Base-by-base conservation (phyloP, 176 grass and related monocot genomes). In the Carex parvula region DNA sequence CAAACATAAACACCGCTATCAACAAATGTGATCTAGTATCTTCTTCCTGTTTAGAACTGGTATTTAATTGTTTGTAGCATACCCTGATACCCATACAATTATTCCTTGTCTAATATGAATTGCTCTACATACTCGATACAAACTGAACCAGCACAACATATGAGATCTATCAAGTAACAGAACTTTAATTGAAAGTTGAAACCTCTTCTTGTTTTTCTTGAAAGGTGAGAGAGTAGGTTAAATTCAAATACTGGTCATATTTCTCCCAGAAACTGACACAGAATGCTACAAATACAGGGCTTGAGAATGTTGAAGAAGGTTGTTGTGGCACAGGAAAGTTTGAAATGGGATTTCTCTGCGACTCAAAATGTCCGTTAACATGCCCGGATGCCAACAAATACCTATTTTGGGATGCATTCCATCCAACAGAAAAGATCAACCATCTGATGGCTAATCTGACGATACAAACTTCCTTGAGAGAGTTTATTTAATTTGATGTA, bases 351-450 rank as follows among this genome's bases (percentile, higher is more conserved):
- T 88, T 80, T 74, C 5, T 93, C 3, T 97, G 94, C 86, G 93
- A 91, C 0, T 87, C 89, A 9, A 17, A 78, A 30, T 33, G 0
- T 44, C 84, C 89, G 1, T 13, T 78, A 14, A 97, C 94, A 1
- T 97, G 94, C 64, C 0, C 63, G 0, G 89, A 97, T 53, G 89
- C 94, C 0, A 64, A 64, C 70, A 93, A 88, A 79, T 97, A 93
- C 81, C 79, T 91, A 70, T 97, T 97, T 85, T 97, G 94, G 94
- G 94, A 97, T 79, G 86, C 94, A 10, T 97, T 97, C 84, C 94
- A 97, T 60, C 94, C 94, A 1, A 93, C 94, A 0, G 85, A 97
- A 83, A 97, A 93, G 89, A 76, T 91, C 9, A 93, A 93, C 77
- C 78, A 56, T 2, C 46, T 93, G 7, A 93, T 93, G 81, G 91